These are phyloP conservation scores for Microsporum ferrugineum DNA, from an alignment of 2,329 filamentous ascomycete species.

Conservation along the genomic window DNA sequence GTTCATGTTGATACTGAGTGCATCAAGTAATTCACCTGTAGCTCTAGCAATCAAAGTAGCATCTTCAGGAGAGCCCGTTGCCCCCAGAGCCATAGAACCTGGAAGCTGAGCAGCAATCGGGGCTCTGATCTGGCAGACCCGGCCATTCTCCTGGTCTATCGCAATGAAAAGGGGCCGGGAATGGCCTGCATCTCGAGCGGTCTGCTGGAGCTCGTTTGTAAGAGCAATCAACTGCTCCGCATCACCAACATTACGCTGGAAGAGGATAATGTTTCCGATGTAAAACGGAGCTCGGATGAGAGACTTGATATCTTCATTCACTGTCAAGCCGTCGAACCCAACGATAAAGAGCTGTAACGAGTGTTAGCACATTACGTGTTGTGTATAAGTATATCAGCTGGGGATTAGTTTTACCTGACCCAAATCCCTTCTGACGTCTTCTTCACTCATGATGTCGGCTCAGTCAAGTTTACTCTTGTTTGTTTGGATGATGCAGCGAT, in stretches of 20 bases:
- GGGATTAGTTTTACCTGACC: not conserved
- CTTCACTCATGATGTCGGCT: not conserved
- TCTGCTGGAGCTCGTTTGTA: conserved; percentile 25
- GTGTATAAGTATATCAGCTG: not conserved
- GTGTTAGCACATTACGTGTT: not conserved
- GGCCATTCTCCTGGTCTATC: conserved; percentile 38
- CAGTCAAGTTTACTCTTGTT: not conserved
- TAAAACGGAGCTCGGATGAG: conserved; percentile 31
- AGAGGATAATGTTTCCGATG: conserved; percentile 34
- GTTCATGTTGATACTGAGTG: conserved; percentile 37
- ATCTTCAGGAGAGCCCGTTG: conserved; percentile 27
- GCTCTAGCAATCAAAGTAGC: conserved; percentile 12
- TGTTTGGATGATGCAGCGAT: not conserved
- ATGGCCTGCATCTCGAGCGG: conserved; percentile 31
- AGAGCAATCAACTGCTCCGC: conserved; percentile 25
- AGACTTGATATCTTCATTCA: conserved; percentile 33
- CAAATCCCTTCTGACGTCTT: not conserved
- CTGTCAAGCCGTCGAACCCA: conserved; percentile 32
- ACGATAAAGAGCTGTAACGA: conserved; percentile 34
- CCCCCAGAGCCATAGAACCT: conserved; percentile 36
- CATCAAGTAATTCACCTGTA: conserved; percentile 30
- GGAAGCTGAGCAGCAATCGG: conserved; percentile 33
- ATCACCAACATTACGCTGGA: conserved; percentile 32
- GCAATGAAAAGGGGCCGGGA: conserved; percentile 33
- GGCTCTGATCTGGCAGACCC: conserved; percentile 33